phyloP scores from a whole-genome alignment of 768 basidiomycete species.

The Lanmaoa pseudosensibilis region DNA sequence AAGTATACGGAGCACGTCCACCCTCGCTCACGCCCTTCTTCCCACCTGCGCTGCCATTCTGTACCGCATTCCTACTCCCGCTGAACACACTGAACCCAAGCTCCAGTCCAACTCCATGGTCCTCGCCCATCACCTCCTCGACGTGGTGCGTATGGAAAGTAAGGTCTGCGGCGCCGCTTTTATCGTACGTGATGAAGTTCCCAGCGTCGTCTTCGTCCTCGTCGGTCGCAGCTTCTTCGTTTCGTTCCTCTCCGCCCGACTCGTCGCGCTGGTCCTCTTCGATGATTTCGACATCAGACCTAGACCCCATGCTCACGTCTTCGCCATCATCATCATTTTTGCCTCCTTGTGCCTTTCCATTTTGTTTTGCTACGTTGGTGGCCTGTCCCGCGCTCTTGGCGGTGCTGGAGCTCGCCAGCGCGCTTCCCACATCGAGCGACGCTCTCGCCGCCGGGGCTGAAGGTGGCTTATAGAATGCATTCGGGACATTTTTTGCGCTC shows the following conservation, averaged over 20 bases:
- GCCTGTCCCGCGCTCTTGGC: background rate
- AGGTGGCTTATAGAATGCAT: constrained; percentile 69
- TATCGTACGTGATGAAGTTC: constrained; percentile 24
- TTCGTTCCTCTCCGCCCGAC: background rate
- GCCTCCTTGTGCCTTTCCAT: constrained; percentile 1
- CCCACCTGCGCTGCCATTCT: background rate
- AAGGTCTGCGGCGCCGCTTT: constrained; percentile 17
- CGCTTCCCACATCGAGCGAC: constrained; percentile 1
- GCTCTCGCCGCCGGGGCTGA: constrained; percentile 6
- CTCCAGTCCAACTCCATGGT: background rate
- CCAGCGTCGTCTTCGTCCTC: constrained; percentile 14
- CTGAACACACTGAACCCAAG: constrained; percentile 27
- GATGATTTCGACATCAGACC: constrained; percentile 18
- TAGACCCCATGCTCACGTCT: constrained; percentile 24
- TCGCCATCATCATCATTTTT: constrained; percentile 6
- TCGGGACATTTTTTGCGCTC: constrained; percentile 53
- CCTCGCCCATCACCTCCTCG: constrained; percentile 13
- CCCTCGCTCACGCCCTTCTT: background rate
- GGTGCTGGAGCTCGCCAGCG: background rate
- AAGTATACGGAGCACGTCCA: background rate
- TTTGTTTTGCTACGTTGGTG: background rate
- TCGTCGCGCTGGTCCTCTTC: constrained; percentile 5
- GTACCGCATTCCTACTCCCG: background rate
- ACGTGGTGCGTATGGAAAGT: constrained; percentile 11
- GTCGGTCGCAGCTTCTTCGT: constrained; percentile 4